phyloP scores from a whole-genome alignment of 1,284 basidiomycete species.

The Rhodotorula glutinis region DNA sequence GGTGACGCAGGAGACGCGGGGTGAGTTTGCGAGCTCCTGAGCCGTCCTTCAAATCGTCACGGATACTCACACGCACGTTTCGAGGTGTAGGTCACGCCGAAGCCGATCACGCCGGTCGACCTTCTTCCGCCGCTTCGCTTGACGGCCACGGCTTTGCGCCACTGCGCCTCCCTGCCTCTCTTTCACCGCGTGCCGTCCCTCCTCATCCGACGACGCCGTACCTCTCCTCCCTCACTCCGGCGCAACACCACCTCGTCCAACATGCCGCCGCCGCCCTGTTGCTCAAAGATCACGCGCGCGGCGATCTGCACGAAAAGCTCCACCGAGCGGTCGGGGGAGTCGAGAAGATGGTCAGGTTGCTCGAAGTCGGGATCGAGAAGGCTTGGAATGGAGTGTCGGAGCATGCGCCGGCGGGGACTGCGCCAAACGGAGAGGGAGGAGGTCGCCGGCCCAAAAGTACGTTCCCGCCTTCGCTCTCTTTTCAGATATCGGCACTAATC shows the following conservation, averaged over 20 bases:
- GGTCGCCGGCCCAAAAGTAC: neutral
- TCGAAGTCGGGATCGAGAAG: neutral
- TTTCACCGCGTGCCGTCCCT: neutral
- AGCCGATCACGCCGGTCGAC: neutral
- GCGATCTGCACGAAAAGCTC: neutral
- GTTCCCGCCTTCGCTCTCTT: neutral
- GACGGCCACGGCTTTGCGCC: neutral
- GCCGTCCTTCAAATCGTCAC: too few species aligned
- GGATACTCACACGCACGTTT: too few species aligned
- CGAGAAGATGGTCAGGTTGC: constrained; percentile 6
- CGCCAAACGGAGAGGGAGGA: neutral
- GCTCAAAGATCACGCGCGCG: constrained; percentile 12
- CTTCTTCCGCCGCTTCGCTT: neutral
- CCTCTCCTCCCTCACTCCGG: constrained; percentile 19
- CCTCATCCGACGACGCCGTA: neutral
- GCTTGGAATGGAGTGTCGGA: neutral
- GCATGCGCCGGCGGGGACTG: neutral
- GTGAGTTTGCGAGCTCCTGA: too few species aligned
- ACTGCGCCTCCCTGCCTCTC: neutral
- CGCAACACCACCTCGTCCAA: constrained; percentile 27
- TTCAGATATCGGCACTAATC: too few species aligned
- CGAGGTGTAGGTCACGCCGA: too few species aligned
- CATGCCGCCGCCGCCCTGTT: constrained; percentile 26
- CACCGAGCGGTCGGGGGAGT: constrained; percentile 15
- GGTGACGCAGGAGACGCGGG: too few species aligned